Percentiles rank a stretch among this genome's conserved stretches.
phyloP scores from a whole-genome alignment of 148 eudicot genomes.

The Rhododendron vialii region DNA sequence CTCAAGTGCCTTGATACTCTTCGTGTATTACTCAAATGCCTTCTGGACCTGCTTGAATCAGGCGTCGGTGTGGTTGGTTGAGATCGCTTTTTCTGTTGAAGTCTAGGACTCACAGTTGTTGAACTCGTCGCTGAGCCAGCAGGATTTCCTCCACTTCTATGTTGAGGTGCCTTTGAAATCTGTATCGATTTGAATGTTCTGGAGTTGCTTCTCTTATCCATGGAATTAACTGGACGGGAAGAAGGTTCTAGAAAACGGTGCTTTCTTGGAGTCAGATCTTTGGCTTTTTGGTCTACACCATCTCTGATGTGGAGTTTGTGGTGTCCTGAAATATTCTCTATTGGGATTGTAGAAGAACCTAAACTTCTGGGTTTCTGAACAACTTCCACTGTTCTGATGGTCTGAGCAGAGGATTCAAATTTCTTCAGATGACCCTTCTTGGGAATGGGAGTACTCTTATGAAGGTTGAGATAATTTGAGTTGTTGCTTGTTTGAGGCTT shows the following conservation, averaged over 20 bases:
- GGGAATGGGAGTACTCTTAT: constrained; percentile 17
- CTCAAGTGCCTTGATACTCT: constrained; percentile 24
- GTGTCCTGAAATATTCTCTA: constrained; percentile 20
- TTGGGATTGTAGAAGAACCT: constrained; percentile 3
- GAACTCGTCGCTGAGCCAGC: constrained; percentile 22
- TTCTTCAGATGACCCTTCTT: constrained; percentile 17
- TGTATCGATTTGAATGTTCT: constrained; percentile 26
- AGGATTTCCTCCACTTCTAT: constrained; percentile 20
- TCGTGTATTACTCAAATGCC: constrained; percentile 23
- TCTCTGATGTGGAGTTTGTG: constrained; percentile 24
- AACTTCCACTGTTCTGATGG: constrained; percentile 26
- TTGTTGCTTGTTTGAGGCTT: constrained; percentile 23
- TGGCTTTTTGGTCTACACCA: constrained; percentile 20
- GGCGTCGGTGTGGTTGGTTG: constrained; percentile 14
- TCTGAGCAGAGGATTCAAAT: constrained; percentile 23
- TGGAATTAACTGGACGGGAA: constrained; percentile 12
- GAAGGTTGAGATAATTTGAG: constrained; percentile 14
- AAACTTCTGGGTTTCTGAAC: constrained; percentile 20
- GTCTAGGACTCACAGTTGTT: constrained; percentile 30
- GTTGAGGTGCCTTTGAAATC: constrained; percentile 23
- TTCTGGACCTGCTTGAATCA: constrained; percentile 25
- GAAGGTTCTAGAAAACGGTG: constrained; percentile 21
- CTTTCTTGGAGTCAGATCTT: constrained; percentile 29
- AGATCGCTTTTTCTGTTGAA: constrained; percentile 23
- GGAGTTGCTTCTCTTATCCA: constrained; percentile 22